Evolutionary conservation across 1,284 basidiomycete genomes (phyloP).

Genomic region (Kwoniella shivajii): DNA sequence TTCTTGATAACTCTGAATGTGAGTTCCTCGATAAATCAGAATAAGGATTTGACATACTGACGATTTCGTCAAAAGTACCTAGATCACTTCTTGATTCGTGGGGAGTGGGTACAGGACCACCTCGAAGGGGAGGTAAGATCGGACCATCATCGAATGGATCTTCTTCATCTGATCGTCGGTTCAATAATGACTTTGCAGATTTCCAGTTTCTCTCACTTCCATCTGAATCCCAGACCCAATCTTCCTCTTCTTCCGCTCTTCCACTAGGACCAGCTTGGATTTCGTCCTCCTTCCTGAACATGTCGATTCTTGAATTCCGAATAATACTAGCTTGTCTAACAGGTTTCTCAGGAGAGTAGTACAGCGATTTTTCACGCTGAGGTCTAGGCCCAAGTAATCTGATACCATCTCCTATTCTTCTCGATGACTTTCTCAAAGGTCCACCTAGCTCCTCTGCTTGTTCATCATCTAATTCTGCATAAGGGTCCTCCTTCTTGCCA

Average conservation of each 20-base stretch:
- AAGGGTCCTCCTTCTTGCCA: conserved; percentile 16
- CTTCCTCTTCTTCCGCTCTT: conserved; percentile 10
- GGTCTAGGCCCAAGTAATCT: conserved; percentile 34
- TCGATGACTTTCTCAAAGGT: conserved; percentile 25
- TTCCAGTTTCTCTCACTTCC: conserved; percentile 20
- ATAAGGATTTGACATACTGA: conserved; percentile 16
- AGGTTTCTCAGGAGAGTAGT: conserved; percentile 10
- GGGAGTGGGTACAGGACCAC: conserved; percentile 48
- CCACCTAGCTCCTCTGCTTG: conserved; percentile 7
- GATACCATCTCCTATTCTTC: conserved; percentile 35
- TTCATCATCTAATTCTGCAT: conserved; percentile 27
- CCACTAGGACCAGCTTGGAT: conserved; percentile 4
- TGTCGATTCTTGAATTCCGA: conserved; percentile 28
- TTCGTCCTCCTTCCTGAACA: conserved; percentile 47
- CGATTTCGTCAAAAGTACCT: conserved; percentile 29
- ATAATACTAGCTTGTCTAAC: conserved; percentile 10
- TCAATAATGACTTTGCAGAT: conserved; percentile 25
- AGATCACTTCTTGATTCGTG: conserved; percentile 22
- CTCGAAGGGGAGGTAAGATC: conserved; percentile 16
- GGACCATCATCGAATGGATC: conserved; percentile 11
- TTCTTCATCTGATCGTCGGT: conserved; percentile 17
- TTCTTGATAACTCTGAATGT: conserved; percentile 6
- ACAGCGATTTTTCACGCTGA: conserved; percentile 14
- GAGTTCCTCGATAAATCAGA: conserved; percentile 9
- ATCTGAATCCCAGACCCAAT: conserved; percentile 20